These are phyloP conservation scores for Fraxinus baroniana DNA, from an alignment of 305 asterid species.

Conservation along the genomic window DNA sequence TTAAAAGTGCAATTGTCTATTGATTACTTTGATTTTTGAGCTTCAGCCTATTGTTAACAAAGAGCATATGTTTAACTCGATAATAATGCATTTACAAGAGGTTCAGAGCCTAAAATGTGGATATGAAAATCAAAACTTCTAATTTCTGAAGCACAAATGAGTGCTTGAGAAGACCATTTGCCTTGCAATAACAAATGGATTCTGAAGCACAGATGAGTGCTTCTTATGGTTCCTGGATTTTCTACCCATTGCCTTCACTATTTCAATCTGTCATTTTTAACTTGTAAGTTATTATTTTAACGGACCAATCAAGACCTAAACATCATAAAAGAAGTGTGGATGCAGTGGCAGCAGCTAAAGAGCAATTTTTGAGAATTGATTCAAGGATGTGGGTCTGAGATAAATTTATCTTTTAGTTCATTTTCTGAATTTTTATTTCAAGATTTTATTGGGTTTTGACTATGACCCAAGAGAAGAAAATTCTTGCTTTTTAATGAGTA, in stretches of 20 bases:
- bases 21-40: neutral
- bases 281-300: too few relatives aligned
- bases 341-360: too few relatives aligned
- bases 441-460: conserved; percentile 51
- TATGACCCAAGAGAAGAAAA: conserved; percentile 26
- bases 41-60: neutral
- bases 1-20: neutral
- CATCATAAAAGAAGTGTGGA: too few relatives aligned
- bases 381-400: conserved; percentile 82
- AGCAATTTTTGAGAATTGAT: conserved; percentile 7
- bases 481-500: conserved; percentile 21
- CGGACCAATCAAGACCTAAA: too few relatives aligned
- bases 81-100: neutral
- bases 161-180: too few relatives aligned
- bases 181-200: too few relatives aligned
- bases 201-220: too few relatives aligned
- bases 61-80: neutral
- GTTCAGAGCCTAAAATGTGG: neutral
- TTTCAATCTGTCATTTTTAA: too few relatives aligned
- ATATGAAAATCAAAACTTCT: neutral
- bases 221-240: too few relatives aligned
- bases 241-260: too few relatives aligned
- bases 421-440: neutral
- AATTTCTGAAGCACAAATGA: too few relatives aligned
- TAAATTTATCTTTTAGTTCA: conserved; percentile 25